Conservation (phyloP, 139 green algal species). For the Spirogloea muscicola region DNA sequence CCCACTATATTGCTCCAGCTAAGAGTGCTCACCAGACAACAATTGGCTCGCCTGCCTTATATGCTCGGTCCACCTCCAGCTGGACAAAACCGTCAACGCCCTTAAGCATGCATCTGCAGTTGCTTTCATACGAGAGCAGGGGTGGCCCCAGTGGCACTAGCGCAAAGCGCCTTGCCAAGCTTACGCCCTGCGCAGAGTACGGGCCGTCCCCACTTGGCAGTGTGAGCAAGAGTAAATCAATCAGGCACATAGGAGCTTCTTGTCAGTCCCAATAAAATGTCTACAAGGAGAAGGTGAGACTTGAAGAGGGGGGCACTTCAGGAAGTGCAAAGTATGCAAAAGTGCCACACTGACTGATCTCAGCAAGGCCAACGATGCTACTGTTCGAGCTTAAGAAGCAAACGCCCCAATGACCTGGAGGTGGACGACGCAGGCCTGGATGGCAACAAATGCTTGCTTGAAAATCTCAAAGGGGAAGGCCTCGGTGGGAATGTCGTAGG, state of each 20-base stretch:
- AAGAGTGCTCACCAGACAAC: conserved; percentile 64
- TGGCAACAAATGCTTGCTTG: conserved; percentile 80
- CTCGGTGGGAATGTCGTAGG: conserved; percentile 86
- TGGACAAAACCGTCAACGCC: conserved; percentile 58
- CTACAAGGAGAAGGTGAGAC: no score
- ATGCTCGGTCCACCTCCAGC: conserved; percentile 66
- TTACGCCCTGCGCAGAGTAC: conserved; percentile 63
- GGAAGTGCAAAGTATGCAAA: no score
- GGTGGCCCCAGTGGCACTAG: conserved; percentile 88
- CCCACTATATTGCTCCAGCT: no score
- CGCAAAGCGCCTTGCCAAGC: conserved; percentile 78
- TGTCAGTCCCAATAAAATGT: no score
- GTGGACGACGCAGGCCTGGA: conserved; percentile 89
- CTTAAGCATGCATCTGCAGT: conserved; percentile 69
- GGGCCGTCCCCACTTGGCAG: background rate
- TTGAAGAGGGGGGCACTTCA: no score
- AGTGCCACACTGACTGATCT: no score
- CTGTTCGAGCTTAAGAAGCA: no score
- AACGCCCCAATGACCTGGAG: conserved; percentile 56
- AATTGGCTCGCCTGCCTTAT: conserved; percentile 68
- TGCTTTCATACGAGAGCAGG: conserved; percentile 75
- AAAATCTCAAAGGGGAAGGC: conserved; percentile 83
- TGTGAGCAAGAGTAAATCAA: background rate
- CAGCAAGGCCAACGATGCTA: no score
- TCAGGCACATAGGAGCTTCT: no score